Base-by-base conservation (phyloP, 768 basidiomycete genomes). In the Leucogyrophana mollusca region DNA sequence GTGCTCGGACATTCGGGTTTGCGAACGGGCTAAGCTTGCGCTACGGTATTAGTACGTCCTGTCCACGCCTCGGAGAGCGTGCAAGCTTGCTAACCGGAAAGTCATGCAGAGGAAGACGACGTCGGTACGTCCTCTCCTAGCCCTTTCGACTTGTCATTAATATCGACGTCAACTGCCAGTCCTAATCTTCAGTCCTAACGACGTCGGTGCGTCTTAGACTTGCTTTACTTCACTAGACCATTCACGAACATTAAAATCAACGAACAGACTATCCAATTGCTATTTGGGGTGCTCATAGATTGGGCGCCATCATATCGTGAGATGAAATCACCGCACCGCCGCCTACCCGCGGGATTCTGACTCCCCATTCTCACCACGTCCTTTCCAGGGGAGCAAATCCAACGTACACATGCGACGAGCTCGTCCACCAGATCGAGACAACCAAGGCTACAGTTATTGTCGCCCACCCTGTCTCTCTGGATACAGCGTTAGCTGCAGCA, bases 151-250 rank as follows among this genome's bases (percentile, higher is more conserved):
- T 40, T 13, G 11, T 42, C 22, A 32, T 23, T 33, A 23, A 49
- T 17, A 22, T 27, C 16, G 17, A 25, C 11, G 35, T 34, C 56
- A 22, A 56, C 27, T 14, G 36, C 17, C 37, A 83, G 84, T 83
- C 34, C 80, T 82, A 55, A 54, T 87, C 30, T 79, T 79, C 61
- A 79, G 82, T 52, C 78, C 81, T 10, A 87, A 87, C 53, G 72
- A 83, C 57, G 66, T 79, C 21, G 82, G 84, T 84, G 43, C 52
- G 66, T 36, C 37, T 42, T 35, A 20, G 40, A 22, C 13, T 30
- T 30, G n/a, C 27, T 30, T 30, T 30, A 13, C 27, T 7, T 7
- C 27, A 30, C 27, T 30, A 30, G 27, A 6, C 27, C 6, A 30
- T 7, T 6, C 7, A 13, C 13, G 7, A 30, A 30, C 13, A 30